phyloP scores from a whole-genome alignment of 441 rosid species.

The Geranium incanum region DNA sequence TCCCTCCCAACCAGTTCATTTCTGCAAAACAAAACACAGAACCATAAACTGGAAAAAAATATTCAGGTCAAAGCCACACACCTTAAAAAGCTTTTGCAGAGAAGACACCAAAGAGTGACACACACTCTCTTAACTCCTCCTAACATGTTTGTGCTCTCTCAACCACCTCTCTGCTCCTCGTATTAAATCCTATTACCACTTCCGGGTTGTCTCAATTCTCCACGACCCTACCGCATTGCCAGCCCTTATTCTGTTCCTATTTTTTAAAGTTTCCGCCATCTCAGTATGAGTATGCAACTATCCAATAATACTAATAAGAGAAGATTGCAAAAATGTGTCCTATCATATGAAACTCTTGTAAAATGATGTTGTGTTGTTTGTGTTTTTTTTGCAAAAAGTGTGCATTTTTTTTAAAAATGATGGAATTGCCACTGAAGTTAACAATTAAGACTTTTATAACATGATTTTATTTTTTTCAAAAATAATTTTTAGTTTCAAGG shows the following conservation, averaged over 20 bases:
- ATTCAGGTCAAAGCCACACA: background rate
- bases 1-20: too few species aligned
- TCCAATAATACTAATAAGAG: too few species aligned
- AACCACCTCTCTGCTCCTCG: conserved; percentile 7
- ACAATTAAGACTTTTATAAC: too few species aligned
- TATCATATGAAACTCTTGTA: too few species aligned
- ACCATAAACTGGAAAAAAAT: background rate
- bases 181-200: too few species aligned
- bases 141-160: background rate
- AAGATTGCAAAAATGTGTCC: too few species aligned
- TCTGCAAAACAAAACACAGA: background rate
- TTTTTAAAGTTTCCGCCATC: background rate
- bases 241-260: background rate
- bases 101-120: background rate
- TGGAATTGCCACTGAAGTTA: too few species aligned
- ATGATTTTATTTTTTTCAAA: too few species aligned
- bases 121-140: background rate
- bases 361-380: too few species aligned
- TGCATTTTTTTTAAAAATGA: too few species aligned
- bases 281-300: background rate
- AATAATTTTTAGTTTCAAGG: too few species aligned
- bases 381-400: too few species aligned
- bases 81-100: background rate
- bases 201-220: background rate
- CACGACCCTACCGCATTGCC: background rate